Base-by-base conservation (phyloP, 2,329 filamentous ascomycete genomes). In the Lachnellula arida region DNA sequence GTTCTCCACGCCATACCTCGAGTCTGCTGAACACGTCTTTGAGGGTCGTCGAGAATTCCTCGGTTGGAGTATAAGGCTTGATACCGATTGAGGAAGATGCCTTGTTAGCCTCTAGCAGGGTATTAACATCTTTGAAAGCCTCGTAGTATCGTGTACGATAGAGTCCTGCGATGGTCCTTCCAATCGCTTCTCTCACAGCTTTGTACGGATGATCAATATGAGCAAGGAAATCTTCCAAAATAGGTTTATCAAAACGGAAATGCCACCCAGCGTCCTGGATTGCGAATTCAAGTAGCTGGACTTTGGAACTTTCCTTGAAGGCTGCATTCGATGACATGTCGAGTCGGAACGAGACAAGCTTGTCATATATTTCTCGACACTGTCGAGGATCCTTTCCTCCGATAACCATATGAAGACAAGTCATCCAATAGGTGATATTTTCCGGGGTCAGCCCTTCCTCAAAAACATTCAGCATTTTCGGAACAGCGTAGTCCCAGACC, bases 181-280 rank as follows among this genome's bases (percentile, higher is more conserved):
- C 94, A 75, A 99, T 96, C 0, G 93, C 87, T 73, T 99, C 94
- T 57, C 94, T 87, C 5, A 99, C 94, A 32, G 91, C 89, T 76
- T 99, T 99, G 76, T 99, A 99, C 0, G 94, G 94, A 71, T 99
- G 94, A 68, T 99, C 91, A 42, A 99, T 85, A 70, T 99, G 94
- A 23, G 81, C 79, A 58, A 99, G 77, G 73, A 97, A 97, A 71
- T 99, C 85, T 35, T 95, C 79, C 6, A 96, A 76, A 50, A 99
- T 93, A 0, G 92, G 91, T 73, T 90, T 84, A 64, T 95, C 90
- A 11, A 91, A 78, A 60, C 91, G 91, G 78, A 97, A 99, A 71
- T 99, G 94, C 94, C 95, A 99, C 1, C 94, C 94, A 37, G 86
- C 83, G 66, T 96, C 91, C 46, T 86, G 85, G 57, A 99, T 88